Percentiles rank a stretch among this genome's conserved stretches.
Evolutionary conservation across 2,329 filamentous ascomycete genomes (phyloP).

Genomic region (Arthrobotrys entomopaga): DNA sequence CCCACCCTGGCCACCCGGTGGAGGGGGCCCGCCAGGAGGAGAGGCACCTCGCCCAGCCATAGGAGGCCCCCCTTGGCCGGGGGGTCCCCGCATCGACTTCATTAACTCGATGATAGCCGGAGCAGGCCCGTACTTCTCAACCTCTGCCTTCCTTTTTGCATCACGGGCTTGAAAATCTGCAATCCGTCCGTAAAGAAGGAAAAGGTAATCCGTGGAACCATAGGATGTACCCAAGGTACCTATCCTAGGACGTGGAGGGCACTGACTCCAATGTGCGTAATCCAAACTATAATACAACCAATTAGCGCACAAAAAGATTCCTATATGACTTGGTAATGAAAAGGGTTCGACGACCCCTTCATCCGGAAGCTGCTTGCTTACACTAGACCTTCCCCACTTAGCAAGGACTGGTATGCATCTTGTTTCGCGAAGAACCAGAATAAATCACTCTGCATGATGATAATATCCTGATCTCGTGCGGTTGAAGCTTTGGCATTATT

Average conservation of each 20-base stretch:
- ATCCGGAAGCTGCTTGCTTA: constrained; percentile 69
- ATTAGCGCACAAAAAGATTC: constrained; percentile 20
- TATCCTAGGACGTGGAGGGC: constrained; percentile 82
- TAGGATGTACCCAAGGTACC: constrained; percentile 82
- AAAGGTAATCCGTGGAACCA: constrained; percentile 86
- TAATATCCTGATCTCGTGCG: constrained; percentile 75
- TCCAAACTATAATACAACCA: constrained; percentile 71
- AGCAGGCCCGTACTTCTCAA: constrained; percentile 65
- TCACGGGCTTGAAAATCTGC: constrained; percentile 82
- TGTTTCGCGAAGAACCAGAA: constrained; percentile 98
- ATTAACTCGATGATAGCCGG: constrained; percentile 61
- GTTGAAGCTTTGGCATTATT: constrained; percentile 58
- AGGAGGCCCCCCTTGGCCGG: constrained; percentile 28
- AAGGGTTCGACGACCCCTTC: background rate
- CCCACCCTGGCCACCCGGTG: constrained; percentile 36
- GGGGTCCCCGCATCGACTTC: constrained; percentile 65
- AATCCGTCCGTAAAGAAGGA: constrained; percentile 82
- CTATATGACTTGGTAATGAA: constrained; percentile 8
- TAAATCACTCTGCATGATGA: constrained; percentile 82
- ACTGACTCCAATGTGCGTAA: constrained; percentile 83
- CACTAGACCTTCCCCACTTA: constrained; percentile 87
- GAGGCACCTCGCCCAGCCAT: constrained; percentile 30
- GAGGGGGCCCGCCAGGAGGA: constrained; percentile 24
- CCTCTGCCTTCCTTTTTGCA: constrained; percentile 78
- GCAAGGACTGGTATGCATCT: constrained; percentile 87